Evolutionary conservation across 208 protist species (phyloP), one percentile per base, ranked within the genome.

Genomic region (Leishmania guyanensis): DNA sequence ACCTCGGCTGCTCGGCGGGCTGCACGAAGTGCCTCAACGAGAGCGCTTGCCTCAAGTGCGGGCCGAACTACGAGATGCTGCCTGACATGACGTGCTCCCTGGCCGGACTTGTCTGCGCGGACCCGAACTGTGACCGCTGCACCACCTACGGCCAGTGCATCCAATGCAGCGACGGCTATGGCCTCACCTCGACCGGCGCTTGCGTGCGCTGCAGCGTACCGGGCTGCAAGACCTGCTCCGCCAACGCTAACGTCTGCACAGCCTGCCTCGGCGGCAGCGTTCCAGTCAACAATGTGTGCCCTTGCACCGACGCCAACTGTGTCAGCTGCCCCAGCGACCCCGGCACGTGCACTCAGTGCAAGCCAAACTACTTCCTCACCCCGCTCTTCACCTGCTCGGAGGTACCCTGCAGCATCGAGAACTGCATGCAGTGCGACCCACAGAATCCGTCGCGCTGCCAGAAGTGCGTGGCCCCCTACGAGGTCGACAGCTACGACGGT

Each of bases 261-360:
- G 3, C n/a, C 26, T 75, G 71, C 50, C 46, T 60, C 26, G 29
- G n/a, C 26, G 71, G 46, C n/a, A 60, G n/a, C 71, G 50, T 36
- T 2, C 71, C 71, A 20, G 29, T 75, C 22, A 26, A 60, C 26
- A 56, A 56, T 60, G 16, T 53, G 26, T 73, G 69, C 69, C 20
- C 43, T 8, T 80, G 77, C 77, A 65, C 39, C n/a, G 56, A 58
- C 71, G 4, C 71, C 70, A 33, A 77, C 71, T 82, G 71, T 29
- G 71, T 12, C 43, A 48, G 46, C 56, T 82, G 70, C 79, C 70
- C 69, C 79, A n/a, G 54, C 58, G 43, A 26, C 58, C 17, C 56
- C 0, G n/a, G 29, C 70, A 29, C n/a, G 5, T 83, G 79, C 79
- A 46, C 72, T 16, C 17, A 39, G 58, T 83, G 79, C 72, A 9